These are phyloP conservation scores for Periconia digitata DNA, from an alignment of 2,329 filamentous ascomycete genomes.

Conservation along the genomic window DNA sequence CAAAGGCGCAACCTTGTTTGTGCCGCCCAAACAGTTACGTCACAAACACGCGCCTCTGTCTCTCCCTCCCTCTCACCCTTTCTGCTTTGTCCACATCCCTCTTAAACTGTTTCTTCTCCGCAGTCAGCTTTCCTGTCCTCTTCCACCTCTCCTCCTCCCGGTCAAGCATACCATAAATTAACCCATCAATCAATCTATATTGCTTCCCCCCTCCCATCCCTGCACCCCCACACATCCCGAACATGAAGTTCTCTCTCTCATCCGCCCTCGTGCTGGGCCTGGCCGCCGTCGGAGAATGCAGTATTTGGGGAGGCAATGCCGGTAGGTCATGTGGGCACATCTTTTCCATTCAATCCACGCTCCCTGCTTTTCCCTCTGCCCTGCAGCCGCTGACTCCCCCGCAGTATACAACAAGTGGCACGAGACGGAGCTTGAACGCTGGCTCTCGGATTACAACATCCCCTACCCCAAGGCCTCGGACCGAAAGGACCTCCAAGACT, in stretches of 20 bases:
- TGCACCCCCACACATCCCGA: slow-evolving; percentile 28
- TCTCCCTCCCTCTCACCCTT: not conserved
- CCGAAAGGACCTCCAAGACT: slow-evolving; percentile 88
- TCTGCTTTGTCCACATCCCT: slow-evolving; percentile 7
- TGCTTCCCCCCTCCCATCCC: slow-evolving; percentile 8
- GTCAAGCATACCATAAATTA: too few species aligned
- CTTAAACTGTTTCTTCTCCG: slow-evolving; percentile 11
- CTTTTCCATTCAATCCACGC: slow-evolving; percentile 10
- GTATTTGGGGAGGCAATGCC: slow-evolving; percentile 83
- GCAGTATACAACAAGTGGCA: slow-evolving; percentile 98
- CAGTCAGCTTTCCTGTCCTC: slow-evolving; percentile 3
- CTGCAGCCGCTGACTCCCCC: slow-evolving; percentile 7
- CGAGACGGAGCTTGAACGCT: slow-evolving; percentile 93
- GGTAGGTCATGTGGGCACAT: slow-evolving; percentile 59
- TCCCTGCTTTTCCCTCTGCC: not conserved
- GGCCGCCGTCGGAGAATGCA: slow-evolving; percentile 63
- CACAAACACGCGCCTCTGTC: slow-evolving; percentile 34
- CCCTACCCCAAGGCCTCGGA: slow-evolving; percentile 89
- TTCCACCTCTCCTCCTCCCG: too few species aligned
- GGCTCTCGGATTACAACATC: slow-evolving; percentile 89
- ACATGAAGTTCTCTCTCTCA: slow-evolving; percentile 75
- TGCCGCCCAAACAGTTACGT: slow-evolving; percentile 24
- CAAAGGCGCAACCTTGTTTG: slow-evolving; percentile 23
- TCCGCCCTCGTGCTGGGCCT: slow-evolving; percentile 71
- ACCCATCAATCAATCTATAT: slow-evolving; percentile 24